Evolutionary conservation across 495 filamentous ascomycete genomes (phyloP).

Genomic region (Aspergillus mulundensis): DNA sequence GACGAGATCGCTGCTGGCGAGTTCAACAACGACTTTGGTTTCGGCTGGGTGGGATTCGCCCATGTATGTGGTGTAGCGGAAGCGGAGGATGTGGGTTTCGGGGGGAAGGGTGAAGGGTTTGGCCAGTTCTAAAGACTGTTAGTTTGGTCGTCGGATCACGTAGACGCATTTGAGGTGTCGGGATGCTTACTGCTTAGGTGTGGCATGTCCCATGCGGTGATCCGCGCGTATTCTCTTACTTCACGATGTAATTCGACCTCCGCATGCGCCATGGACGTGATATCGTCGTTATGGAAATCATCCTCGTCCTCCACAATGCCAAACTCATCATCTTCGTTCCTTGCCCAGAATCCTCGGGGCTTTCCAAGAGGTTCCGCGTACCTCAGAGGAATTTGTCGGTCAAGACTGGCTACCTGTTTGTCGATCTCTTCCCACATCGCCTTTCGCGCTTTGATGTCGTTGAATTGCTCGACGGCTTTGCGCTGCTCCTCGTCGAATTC

Average conservation of each 20-base stretch:
- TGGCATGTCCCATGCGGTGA: conserved; percentile 96
- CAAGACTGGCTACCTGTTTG: conserved; percentile 27
- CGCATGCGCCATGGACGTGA: conserved; percentile 72
- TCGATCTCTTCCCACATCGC: conserved; percentile 32
- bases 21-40: conserved; percentile 90
- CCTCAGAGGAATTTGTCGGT: conserved; percentile 29
- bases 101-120: conserved; percentile 73
- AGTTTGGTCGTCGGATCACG: not conserved
- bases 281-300: conserved; percentile 71
- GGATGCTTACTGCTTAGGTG: conserved; percentile 64
- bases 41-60: conserved; percentile 90
- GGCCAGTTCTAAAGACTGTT: conserved; percentile 54
- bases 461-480: conserved; percentile 36
- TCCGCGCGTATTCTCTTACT: conserved; percentile 78
- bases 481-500: conserved; percentile 41
- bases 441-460: conserved; percentile 31
- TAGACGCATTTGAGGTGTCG: not conserved
- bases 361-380: conserved; percentile 32
- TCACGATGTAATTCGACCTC: conserved; percentile 90
- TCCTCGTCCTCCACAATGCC: conserved; percentile 54
- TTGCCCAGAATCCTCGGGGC: conserved; percentile 47
- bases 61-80: conserved; percentile 96
- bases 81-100: conserved; percentile 66
- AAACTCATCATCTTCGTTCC: conserved; percentile 51
- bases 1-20: conserved; percentile 64